These are phyloP conservation scores for Avena insularis DNA, from an alignment of 176 grass and related monocot species.

Conservation along the genomic window DNA sequence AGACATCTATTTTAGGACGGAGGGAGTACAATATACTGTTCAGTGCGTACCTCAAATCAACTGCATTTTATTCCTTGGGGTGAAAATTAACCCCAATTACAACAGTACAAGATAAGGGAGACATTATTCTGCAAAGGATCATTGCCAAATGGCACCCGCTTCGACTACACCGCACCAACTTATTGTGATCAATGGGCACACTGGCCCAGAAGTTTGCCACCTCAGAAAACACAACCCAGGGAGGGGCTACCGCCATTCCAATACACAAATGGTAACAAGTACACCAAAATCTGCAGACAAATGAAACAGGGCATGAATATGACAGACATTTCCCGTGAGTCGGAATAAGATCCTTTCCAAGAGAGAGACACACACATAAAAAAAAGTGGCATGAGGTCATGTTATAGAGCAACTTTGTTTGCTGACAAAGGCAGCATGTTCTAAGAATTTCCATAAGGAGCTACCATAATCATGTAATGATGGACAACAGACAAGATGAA, in stretches of 20 bases:
- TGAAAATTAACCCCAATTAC: not conserved
- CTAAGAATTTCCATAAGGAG: not conserved
- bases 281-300: not conserved
- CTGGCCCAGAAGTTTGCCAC: not conserved
- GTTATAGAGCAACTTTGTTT: not conserved
- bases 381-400: not conserved
- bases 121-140: not conserved
- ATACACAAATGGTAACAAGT: not conserved
- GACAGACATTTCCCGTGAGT: not conserved
- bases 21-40: not conserved
- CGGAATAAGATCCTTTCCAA: not conserved
- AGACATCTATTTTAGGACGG: too few relatives aligned
- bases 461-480: not conserved
- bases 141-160: not conserved
- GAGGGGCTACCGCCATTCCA: not conserved
- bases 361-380: not conserved
- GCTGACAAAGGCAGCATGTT: not conserved
- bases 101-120: not conserved
- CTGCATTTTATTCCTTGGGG: slow-evolving; percentile 30
- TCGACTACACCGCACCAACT: not conserved
- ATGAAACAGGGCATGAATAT: not conserved
- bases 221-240: not conserved
- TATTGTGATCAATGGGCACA: slow-evolving; percentile 28
- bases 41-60: not conserved
- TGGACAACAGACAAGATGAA: not conserved